Conservation (phyloP, 179 eudicot genomes). For the Gypsophila paniculata region DNA sequence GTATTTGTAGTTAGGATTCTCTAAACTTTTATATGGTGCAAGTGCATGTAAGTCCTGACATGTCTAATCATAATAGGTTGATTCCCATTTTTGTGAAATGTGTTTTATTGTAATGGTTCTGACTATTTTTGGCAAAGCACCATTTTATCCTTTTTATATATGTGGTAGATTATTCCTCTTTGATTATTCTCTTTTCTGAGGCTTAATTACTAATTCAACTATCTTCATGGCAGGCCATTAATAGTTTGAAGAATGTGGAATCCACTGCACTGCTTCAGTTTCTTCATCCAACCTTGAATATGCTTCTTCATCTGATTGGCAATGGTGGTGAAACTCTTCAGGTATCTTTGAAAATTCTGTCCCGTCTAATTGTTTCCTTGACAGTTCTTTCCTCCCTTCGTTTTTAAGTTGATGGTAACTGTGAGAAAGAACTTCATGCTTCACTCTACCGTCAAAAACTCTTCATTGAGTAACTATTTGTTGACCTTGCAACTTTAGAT, state of each 20-base stretch:
- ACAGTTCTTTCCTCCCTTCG: neutral
- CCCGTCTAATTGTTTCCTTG: neutral
- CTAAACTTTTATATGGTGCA: neutral
- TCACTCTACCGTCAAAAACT: neutral
- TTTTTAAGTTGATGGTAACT: neutral
- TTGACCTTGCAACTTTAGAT: neutral
- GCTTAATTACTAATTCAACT: neutral
- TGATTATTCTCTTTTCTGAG: neutral
- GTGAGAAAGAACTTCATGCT: neutral
- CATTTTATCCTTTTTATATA: neutral
- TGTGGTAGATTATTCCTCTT: neutral
- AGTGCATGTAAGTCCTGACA: slow-evolving; percentile 8
- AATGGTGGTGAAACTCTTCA: slow-evolving; percentile 99
- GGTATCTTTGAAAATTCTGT: slow-evolving; percentile 36
- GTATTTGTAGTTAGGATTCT: neutral
- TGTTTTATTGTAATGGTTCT: neutral
- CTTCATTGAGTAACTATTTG: neutral
- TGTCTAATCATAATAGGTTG: slow-evolving; percentile 4
- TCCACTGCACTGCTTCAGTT: slow-evolving; percentile 98
- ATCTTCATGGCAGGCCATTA: slow-evolving; percentile 69
- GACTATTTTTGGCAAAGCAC: neutral
- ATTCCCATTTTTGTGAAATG: neutral
- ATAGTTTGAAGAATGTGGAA: slow-evolving; percentile 99
- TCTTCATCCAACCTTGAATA: slow-evolving; percentile 94
- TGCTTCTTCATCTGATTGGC: slow-evolving; percentile 99